phyloP scores from a whole-genome alignment of 768 basidiomycete species.

The Mycena sanguinolenta region DNA sequence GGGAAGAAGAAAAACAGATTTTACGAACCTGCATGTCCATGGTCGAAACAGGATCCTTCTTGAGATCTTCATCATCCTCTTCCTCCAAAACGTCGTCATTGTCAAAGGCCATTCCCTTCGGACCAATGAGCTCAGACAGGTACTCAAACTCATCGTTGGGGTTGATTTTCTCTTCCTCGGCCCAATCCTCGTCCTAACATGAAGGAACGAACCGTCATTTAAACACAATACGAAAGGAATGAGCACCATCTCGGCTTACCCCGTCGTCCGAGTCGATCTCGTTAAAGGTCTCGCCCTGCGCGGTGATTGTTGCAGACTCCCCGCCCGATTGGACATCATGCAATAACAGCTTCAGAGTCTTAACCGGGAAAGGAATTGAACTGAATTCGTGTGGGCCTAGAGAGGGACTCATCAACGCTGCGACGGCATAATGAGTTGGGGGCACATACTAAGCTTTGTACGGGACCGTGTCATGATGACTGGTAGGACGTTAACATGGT shows the following conservation, averaged over 20 bases:
- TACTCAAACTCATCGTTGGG: slow-evolving; percentile 83
- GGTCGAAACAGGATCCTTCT: slow-evolving; percentile 86
- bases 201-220: slow-evolving; percentile 16
- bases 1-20: neutral
- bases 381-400: slow-evolving; percentile 90
- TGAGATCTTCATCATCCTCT: slow-evolving; percentile 89
- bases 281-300: slow-evolving; percentile 58
- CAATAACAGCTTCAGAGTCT: slow-evolving; percentile 90
- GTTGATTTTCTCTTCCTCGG: slow-evolving; percentile 82
- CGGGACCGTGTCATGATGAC: slow-evolving; percentile 97
- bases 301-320: slow-evolving; percentile 76
- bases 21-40: slow-evolving; percentile 81
- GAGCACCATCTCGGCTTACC: slow-evolving; percentile 53
- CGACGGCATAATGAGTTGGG: slow-evolving; percentile 27
- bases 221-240: slow-evolving; percentile 7
- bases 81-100: slow-evolving; percentile 83
- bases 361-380: slow-evolving; percentile 88
- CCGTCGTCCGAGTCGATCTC: slow-evolving; percentile 85
- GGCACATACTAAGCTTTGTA: slow-evolving; percentile 82
- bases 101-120: slow-evolving; percentile 79
- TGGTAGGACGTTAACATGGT: slow-evolving; percentile 48
- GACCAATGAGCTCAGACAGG: slow-evolving; percentile 86
- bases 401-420: slow-evolving; percentile 37
- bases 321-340: slow-evolving; percentile 87
- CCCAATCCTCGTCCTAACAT: slow-evolving; percentile 91